phyloP scores from a whole-genome alignment of 176 grass and related monocot species.

The Miscanthus lutarioriparius region DNA sequence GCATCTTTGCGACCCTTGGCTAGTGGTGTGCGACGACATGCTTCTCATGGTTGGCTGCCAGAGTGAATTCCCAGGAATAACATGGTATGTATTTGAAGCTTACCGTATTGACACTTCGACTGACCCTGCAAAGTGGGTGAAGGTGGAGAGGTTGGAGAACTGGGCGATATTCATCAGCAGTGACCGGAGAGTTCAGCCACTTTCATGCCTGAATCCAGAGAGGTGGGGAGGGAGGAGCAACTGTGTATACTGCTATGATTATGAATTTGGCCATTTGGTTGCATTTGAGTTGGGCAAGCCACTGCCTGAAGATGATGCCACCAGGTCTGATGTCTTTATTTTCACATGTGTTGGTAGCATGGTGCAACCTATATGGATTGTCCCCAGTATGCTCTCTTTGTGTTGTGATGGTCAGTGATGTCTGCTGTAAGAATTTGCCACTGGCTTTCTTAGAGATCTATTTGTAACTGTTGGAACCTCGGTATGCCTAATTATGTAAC shows the following conservation, averaged over 20 bases:
- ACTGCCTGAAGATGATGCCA: background rate
- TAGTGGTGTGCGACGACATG: conserved; percentile 38
- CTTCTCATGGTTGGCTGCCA: conserved; percentile 37
- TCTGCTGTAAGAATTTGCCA: no score
- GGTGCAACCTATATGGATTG: conserved; percentile 28
- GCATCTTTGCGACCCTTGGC: background rate
- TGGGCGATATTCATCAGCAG: conserved; percentile 42
- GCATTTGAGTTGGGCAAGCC: conserved; percentile 1
- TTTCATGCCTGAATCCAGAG: conserved; percentile 33
- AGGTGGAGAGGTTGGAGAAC: conserved; percentile 37
- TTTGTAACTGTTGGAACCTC: no score
- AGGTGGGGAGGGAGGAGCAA: conserved; percentile 51
- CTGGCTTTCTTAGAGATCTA: no score
- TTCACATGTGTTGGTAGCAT: background rate
- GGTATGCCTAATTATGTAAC: no score
- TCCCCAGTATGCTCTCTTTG: conserved; percentile 9
- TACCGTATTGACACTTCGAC: conserved; percentile 22
- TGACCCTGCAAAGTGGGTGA: conserved; percentile 25
- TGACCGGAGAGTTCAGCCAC: background rate
- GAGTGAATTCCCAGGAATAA: background rate
- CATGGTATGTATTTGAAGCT: background rate
- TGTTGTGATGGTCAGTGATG: background rate
- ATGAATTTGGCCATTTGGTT: background rate
- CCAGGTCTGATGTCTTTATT: background rate
- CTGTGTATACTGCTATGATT: conserved; percentile 29